Conservation (phyloP, 2,329 filamentous ascomycete genomes). For the Drechslerella coelobrocha region DNA sequence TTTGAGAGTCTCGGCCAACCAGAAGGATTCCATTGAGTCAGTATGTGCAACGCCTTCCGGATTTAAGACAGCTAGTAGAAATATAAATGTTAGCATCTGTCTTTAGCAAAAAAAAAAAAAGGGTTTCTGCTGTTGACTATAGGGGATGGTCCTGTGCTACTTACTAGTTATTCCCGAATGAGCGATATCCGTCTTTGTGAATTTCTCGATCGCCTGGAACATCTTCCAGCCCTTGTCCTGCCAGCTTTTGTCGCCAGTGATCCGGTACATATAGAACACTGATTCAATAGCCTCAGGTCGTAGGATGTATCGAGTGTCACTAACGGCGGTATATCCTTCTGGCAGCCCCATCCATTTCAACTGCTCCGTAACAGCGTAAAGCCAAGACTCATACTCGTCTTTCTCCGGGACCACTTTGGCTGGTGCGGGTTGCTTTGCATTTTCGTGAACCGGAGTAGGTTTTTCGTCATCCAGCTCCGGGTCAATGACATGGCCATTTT, state of each 20-base stretch:
- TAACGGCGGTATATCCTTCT: constrained; percentile 48
- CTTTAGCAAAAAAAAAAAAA: constrained; percentile 1
- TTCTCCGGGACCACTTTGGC: background rate
- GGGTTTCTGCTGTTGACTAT: background rate
- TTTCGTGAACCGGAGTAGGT: constrained; percentile 16
- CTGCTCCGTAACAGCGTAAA: constrained; percentile 24
- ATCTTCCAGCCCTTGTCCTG: constrained; percentile 86
- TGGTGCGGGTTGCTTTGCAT: background rate
- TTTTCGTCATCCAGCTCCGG: constrained; percentile 7
- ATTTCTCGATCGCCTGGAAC: constrained; percentile 74
- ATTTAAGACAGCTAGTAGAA: constrained; percentile 18
- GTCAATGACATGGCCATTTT: constrained; percentile 6
- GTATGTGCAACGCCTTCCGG: constrained; percentile 54
- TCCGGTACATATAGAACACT: constrained; percentile 83
- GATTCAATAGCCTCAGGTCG: constrained; percentile 81
- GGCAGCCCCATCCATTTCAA: constrained; percentile 48
- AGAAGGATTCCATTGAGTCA: constrained; percentile 86
- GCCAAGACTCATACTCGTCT: constrained; percentile 40
- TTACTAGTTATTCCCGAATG: constrained; percentile 70
- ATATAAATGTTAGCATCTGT: constrained; percentile 3
- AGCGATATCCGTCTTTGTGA: constrained; percentile 71
- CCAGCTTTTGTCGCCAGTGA: constrained; percentile 77
- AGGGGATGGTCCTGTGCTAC: constrained; percentile 1
- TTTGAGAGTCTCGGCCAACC: constrained; percentile 88
- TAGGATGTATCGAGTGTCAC: constrained; percentile 66